Conservation (phyloP, 768 basidiomycete species). For the Leccinum variicolor region DNA sequence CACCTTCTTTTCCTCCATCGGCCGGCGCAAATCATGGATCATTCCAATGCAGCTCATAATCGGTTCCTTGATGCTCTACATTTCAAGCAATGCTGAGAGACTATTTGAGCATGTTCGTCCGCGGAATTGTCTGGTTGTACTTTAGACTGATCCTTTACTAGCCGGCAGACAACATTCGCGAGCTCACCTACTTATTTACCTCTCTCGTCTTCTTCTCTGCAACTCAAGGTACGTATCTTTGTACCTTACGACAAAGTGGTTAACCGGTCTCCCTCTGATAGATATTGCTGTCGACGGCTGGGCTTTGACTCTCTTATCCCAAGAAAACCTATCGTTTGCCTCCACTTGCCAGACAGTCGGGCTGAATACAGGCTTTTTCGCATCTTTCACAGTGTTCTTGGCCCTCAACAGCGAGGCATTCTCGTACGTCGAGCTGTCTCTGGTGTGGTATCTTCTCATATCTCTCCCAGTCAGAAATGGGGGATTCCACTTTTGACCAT, state of each 20-base stretch:
- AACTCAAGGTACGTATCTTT: slow-evolving; percentile 74
- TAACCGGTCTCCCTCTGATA: slow-evolving; percentile 31
- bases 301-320: slow-evolving; percentile 83
- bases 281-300: slow-evolving; percentile 98
- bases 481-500: slow-evolving; percentile 71
- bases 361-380: slow-evolving; percentile 91
- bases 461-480: slow-evolving; percentile 59
- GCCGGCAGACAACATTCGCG: slow-evolving; percentile 77
- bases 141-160: slow-evolving; percentile 31
- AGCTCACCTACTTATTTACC: slow-evolving; percentile 83
- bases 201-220: slow-evolving; percentile 92
- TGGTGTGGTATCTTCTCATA: slow-evolving; percentile 6
- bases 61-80: slow-evolving; percentile 77
- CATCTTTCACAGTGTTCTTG: slow-evolving; percentile 95
- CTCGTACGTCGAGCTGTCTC: slow-evolving; percentile 45
- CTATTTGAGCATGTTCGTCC: slow-evolving; percentile 70
- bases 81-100: slow-evolving; percentile 69
- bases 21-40: slow-evolving; percentile 99
- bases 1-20: slow-evolving; percentile 72
- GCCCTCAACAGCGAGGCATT: slow-evolving; percentile 96
- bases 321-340: slow-evolving; percentile 92
- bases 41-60: slow-evolving; percentile 94
- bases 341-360: slow-evolving; percentile 99
- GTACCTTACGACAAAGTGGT: neutral
- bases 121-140: slow-evolving; percentile 1